Evolutionary conservation across 1,139 yeast genomes (phyloP).

Genomic region (Debaryomycetaceae sp.): DNA sequence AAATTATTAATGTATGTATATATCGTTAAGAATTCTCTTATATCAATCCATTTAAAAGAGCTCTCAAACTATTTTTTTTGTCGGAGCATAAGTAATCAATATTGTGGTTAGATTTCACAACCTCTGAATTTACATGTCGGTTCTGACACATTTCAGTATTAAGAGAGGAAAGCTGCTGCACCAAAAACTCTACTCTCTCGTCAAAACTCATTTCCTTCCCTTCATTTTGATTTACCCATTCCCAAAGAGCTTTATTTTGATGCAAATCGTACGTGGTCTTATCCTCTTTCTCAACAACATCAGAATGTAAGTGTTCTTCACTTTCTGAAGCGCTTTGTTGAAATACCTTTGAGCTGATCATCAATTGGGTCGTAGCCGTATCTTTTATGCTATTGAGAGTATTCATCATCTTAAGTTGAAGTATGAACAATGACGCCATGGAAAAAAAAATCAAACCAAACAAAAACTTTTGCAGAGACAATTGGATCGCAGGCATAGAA

Average conservation of each 20-base stretch:
- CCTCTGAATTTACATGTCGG: neutral
- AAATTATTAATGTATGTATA: slow-evolving; percentile 1
- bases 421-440: slow-evolving; percentile 18
- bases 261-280: slow-evolving; percentile 4
- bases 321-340: slow-evolving; percentile 7
- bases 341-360: slow-evolving; percentile 19
- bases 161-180: slow-evolving; percentile 16
- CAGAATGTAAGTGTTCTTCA: neutral
- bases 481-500: neutral
- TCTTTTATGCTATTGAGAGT: slow-evolving; percentile 22
- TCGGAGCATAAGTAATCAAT: neutral
- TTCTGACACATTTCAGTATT: neutral
- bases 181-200: slow-evolving; percentile 23
- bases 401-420: slow-evolving; percentile 21
- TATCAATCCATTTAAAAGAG: neutral
- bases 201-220: slow-evolving; percentile 17
- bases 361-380: slow-evolving; percentile 23
- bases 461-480: slow-evolving; percentile 3
- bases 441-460: slow-evolving; percentile 18
- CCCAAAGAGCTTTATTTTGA: slow-evolving; percentile 18
- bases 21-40: neutral
- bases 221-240: slow-evolving; percentile 17
- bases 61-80: slow-evolving; percentile 5
- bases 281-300: slow-evolving; percentile 3
- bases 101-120: no score